Evolutionary conservation across 345 rosid species (phyloP), one percentile per base, ranked within the genome.

Genomic region (Heritiera fomes): DNA sequence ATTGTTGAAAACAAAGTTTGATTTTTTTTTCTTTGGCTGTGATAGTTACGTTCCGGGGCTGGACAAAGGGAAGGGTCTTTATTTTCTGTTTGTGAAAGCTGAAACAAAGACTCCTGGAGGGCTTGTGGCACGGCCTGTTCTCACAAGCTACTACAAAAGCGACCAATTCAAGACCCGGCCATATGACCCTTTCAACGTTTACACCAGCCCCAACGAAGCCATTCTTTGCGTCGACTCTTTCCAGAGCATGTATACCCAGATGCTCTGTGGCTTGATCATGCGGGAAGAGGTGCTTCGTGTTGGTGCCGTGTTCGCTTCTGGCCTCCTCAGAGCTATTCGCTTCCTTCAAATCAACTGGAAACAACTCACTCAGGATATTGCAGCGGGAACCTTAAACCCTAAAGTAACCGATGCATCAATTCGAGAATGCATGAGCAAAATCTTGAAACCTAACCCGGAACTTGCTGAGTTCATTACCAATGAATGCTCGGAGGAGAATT

Each of bases 241-340:
- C 76, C 99, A 95, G 78, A 92, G 99, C 87, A 95, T 95, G 99
- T 92, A 92, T 81, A 53, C 90, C 20, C 98, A 95, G 73, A 91
- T 95, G 95, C 93, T 95, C 6, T 93, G 97, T 18, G 97, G 98
- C 65, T 90, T 95, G 15, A 67, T 91, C 75, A 85, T 87, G 92
- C 87, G 89, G 49, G 81, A 88, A 18, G 87, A 90, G 53, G 98
- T 95, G 45, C 90, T 91, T n/a, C 94, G 98, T 0, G 90, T 95
- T 0, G 98, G 98, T 0, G 98, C 98, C 0, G 91, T 95, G 17
- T 95, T 93, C 41, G 98, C 98, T 59, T 95, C 98, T 0, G 98
- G 99, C 66, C 91, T 93, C 3, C 90, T 95, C 53, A 82, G 94
- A 11, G 96, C 99, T 68, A 90, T 95, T 77, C 84, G 83, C 40